Conservation (phyloP, 73 alveolate genomes). For the Tetrahymena thermophila region DNA sequence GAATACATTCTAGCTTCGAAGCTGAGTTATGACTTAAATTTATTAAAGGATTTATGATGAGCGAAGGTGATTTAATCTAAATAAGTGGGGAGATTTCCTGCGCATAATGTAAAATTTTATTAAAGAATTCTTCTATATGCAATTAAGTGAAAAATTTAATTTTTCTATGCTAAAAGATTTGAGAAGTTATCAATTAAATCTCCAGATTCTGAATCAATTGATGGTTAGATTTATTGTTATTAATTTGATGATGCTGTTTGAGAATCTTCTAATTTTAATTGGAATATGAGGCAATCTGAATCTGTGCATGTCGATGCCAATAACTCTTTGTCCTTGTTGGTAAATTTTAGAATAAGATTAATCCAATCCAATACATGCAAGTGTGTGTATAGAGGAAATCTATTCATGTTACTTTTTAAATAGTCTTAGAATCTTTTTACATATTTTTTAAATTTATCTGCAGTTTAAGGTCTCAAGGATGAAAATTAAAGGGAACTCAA, state of each 20-base stretch:
- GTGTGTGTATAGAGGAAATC: background rate
- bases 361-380: background rate
- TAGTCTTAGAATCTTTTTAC: background rate
- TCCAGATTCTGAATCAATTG: background rate
- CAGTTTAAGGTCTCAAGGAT: background rate
- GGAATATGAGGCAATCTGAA: background rate
- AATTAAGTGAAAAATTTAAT: background rate
- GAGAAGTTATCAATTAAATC: background rate
- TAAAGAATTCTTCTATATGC: background rate
- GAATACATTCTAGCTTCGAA: background rate
- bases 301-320: background rate
- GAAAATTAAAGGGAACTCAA: background rate
- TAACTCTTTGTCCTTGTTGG: background rate
- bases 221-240: background rate
- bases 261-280: background rate
- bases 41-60: background rate
- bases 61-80: background rate
- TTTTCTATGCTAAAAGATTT: background rate
- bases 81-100: background rate
- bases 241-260: background rate
- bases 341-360: background rate
- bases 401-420: background rate
- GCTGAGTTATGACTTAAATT: background rate
- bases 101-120: background rate
- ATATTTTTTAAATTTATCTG: background rate